Evolutionary conservation across 2,329 filamentous ascomycete species (phyloP), one percentile per base, ranked within the genome.

Genomic region (Sporothrix phasma): DNA sequence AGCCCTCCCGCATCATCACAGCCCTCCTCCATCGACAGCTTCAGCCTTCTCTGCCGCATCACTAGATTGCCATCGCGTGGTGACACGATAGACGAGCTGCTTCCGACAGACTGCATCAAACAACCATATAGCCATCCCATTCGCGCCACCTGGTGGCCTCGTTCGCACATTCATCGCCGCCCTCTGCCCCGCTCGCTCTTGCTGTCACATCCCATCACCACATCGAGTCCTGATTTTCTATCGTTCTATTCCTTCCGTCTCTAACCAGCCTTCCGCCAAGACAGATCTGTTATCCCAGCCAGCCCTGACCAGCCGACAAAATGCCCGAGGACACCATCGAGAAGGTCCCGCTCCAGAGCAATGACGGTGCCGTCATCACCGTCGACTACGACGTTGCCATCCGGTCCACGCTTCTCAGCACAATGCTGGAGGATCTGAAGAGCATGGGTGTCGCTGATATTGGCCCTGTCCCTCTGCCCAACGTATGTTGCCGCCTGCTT

Each of bases 391-490:
- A 84, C 43, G 89, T 97, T 66, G 91, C 90, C 47, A 91, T 96
- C 80, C 90, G 93, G 69, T 96, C 91, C 3, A 86, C 97, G 72
- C 83, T 99, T 62, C 95, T 99, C 81, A 97, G 96, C 86, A 96
- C 97, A 82, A 88, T 99, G 88, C 84, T 99, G 53, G 92, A 96
- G 74, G 94, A 99, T 79, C 79, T 97, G 56, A 92, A 91, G 69
- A 65, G 66, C 63, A 68, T 69, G 67, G 67, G 67, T 15, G 51
- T 68, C 11, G n/a, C 45, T 4, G 66, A 69, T 2, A 49, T 68
- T 4, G 66, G 92, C 73, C 83, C 89, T 2, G 93, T 99, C 62
- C 93, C 94, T 8, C 92, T 96, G 68, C 90, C 89, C 68, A 96
- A 96, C 74, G 88, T 87, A 77, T 70, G 81, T 73, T 24, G 1